Evolutionary conservation across 345 rosid species (phyloP).

Genomic region (Lepidium didymum): DNA sequence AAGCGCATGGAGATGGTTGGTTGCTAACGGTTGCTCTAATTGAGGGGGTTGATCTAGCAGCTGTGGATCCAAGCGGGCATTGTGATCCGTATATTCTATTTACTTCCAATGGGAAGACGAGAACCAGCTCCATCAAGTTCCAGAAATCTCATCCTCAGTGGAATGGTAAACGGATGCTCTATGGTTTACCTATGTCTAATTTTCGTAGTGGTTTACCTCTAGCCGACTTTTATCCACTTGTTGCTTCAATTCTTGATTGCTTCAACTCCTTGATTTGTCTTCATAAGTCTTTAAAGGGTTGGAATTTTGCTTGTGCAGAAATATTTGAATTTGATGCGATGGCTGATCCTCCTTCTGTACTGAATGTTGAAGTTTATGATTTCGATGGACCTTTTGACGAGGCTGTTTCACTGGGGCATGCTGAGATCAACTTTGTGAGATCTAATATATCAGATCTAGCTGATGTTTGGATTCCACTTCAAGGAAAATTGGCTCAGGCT

Average conservation of each 20-base stretch:
- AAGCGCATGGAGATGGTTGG: conserved; percentile 98
- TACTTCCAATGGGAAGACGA: conserved; percentile 80
- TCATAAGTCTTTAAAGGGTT: conserved; percentile 2
- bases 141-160: conserved; percentile 82
- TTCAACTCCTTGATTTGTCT: neutral
- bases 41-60: conserved; percentile 75
- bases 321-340: conserved; percentile 96
- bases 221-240: neutral
- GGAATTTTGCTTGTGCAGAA: conserved; percentile 50
- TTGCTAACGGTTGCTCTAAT: conserved; percentile 85
- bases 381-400: conserved; percentile 93
- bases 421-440: conserved; percentile 81
- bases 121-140: conserved; percentile 94
- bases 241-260: neutral
- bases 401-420: conserved; percentile 78
- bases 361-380: conserved; percentile 86
- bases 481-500: conserved; percentile 84
- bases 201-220: neutral
- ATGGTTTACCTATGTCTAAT: neutral
- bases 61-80: conserved; percentile 85
- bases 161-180: conserved; percentile 58
- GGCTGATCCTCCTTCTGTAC: conserved; percentile 94
- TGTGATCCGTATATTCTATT: conserved; percentile 93
- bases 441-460: conserved; percentile 79
- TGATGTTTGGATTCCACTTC: conserved; percentile 85